Evolutionary conservation across 2,329 filamentous ascomycete genomes (phyloP).

Genomic region (Diaporthe sp.): DNA sequence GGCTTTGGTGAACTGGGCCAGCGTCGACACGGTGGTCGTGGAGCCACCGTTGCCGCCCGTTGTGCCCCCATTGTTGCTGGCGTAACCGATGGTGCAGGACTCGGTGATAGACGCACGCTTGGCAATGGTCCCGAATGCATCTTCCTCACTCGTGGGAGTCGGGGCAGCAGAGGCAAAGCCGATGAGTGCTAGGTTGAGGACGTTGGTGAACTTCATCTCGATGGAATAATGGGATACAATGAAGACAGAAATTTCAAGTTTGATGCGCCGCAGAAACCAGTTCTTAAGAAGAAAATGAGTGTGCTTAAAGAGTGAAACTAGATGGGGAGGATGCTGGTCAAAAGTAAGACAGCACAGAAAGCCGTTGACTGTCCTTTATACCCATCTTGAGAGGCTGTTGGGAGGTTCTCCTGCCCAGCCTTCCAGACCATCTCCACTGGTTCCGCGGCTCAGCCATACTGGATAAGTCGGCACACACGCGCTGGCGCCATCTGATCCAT

Average conservation of each 20-base stretch:
- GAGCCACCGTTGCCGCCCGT: constrained; percentile 63
- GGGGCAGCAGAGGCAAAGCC: constrained; percentile 33
- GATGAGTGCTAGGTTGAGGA: not conserved
- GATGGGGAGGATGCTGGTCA: not conserved
- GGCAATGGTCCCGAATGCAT: constrained; percentile 38
- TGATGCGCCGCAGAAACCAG: not conserved
- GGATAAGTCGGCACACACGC: not conserved
- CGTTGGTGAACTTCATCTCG: not conserved
- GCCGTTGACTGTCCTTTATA: not conserved
- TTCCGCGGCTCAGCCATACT: not conserved
- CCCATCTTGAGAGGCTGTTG: not conserved
- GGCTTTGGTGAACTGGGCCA: constrained; percentile 60
- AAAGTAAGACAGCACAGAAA: not conserved
- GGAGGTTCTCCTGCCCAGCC: constrained; percentile 3
- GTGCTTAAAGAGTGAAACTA: not conserved
- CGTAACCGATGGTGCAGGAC: constrained; percentile 57
- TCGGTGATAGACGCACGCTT: constrained; percentile 45
- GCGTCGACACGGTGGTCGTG: constrained; percentile 62
- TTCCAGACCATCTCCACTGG: not conserved
- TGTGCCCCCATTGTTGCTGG: constrained; percentile 62
- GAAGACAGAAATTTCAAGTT: not conserved
- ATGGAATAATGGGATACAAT: not conserved
- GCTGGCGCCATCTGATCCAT: not conserved
- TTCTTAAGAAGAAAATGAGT: not conserved
- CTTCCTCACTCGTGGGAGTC: constrained; percentile 41